Evolutionary conservation across 768 basidiomycete species (phyloP).

Genomic region (Kwoniella dejecticola): DNA sequence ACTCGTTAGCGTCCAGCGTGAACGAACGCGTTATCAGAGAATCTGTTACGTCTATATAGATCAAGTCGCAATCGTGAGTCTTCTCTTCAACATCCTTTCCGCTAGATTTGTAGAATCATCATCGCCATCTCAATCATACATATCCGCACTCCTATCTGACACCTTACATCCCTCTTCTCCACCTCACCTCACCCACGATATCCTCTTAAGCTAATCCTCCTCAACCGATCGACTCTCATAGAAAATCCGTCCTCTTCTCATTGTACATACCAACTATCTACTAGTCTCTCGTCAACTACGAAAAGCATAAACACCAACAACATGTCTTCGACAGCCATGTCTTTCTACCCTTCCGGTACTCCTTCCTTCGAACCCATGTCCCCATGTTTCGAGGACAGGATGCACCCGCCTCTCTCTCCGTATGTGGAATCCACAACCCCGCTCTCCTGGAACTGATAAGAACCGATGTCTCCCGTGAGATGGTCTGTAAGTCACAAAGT

Average conservation of each 20-base stretch:
- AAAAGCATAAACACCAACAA: neutral
- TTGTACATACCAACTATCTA: conserved; percentile 7
- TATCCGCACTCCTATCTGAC: conserved; percentile 1
- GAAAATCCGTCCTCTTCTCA: neutral
- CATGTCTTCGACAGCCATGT: conserved; percentile 26
- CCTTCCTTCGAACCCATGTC: conserved; percentile 45
- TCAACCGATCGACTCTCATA: neutral
- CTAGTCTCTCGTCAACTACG: conserved; percentile 5
- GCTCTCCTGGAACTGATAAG: conserved; percentile 76
- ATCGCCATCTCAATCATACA: neutral
- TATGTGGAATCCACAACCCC: conserved; percentile 68
- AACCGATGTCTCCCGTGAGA: conserved; percentile 75
- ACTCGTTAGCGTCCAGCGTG: too few species aligned
- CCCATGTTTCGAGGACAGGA: conserved; percentile 52
- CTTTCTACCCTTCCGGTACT: conserved; percentile 43
- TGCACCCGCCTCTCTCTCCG: conserved; percentile 52
- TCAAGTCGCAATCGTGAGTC: neutral
- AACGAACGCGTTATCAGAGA: conserved; percentile 5
- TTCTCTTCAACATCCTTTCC: neutral
- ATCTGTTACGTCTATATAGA: conserved; percentile 2
- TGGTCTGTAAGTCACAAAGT: conserved; percentile 64
- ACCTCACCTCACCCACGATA: neutral
- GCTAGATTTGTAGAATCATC: neutral
- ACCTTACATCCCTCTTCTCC: neutral
- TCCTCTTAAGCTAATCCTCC: neutral